Conservation (phyloP, 2,329 filamentous ascomycete species). For the Arthrobotrys pseudoclavata region DNA sequence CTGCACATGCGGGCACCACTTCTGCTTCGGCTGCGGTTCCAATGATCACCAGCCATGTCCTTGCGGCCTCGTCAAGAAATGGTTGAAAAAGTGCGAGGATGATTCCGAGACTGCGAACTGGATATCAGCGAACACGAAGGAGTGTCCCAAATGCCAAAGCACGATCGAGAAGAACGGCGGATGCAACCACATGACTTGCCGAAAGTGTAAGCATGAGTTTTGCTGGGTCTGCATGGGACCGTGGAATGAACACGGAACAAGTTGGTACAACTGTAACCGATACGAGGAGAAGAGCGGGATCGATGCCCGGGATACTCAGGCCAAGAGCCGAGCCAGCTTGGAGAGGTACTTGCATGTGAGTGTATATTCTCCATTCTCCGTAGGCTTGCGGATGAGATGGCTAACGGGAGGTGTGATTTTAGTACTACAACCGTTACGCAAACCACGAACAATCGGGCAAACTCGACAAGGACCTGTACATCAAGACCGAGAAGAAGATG, state of each 20-base stretch:
- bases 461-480: constrained; percentile 93
- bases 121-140: constrained; percentile 99
- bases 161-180: constrained; percentile 99
- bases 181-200: constrained; percentile 97
- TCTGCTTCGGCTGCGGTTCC: constrained; percentile 94
- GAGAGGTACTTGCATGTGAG: constrained; percentile 81
- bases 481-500: constrained; percentile 99
- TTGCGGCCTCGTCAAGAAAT: constrained; percentile 89
- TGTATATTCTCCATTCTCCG: constrained; percentile 15
- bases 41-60: constrained; percentile 94
- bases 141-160: constrained; percentile 94
- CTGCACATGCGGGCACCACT: constrained; percentile 85
- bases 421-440: constrained; percentile 99
- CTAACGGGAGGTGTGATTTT: constrained; percentile 65
- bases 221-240: constrained; percentile 99
- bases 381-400: background rate
- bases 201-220: constrained; percentile 96
- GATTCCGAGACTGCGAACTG: constrained; percentile 99
- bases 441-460: constrained; percentile 99
- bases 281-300: constrained; percentile 95
- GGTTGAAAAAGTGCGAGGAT: constrained; percentile 98
- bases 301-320: constrained; percentile 91
- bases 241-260: constrained; percentile 98
- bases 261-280: constrained; percentile 99
- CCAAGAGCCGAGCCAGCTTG: constrained; percentile 87